phyloP scores from a whole-genome alignment of 2,329 filamentous ascomycete genomes.

The Diplodia scrobiculata region DNA sequence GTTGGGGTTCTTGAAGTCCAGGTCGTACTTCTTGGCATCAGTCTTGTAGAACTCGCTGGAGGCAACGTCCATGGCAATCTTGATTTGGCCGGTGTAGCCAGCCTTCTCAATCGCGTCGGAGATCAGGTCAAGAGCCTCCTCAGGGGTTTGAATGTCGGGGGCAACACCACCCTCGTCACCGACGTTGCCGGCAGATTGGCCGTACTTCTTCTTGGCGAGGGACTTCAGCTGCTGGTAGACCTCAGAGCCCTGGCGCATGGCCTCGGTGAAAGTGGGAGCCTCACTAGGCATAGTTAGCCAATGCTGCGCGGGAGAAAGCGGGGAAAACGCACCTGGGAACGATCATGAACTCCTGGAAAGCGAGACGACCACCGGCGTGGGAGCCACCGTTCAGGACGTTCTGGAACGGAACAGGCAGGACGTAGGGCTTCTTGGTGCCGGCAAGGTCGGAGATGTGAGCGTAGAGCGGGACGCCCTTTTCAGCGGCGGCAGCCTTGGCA shows the following conservation, averaged over 20 bases:
- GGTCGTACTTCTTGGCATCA: constrained; percentile 97
- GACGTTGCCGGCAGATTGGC: constrained; percentile 97
- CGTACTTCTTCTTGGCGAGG: constrained; percentile 99
- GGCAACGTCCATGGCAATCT: constrained; percentile 99
- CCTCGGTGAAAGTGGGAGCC: constrained; percentile 91
- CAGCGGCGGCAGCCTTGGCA: constrained; percentile 59
- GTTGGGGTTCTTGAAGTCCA: constrained; percentile 99
- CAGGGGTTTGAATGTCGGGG: constrained; percentile 94
- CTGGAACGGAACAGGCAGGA: constrained; percentile 61
- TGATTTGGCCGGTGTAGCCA: constrained; percentile 92
- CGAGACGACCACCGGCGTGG: constrained; percentile 89
- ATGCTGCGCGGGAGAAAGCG: background rate
- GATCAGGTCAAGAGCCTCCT: constrained; percentile 97
- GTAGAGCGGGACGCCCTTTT: constrained; percentile 60
- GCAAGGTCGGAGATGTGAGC: constrained; percentile 59
- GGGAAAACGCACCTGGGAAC: constrained; percentile 50
- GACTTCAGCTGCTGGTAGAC: constrained; percentile 98
- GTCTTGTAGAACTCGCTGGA: constrained; percentile 99
- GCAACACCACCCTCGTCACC: constrained; percentile 99
- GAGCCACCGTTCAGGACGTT: constrained; percentile 71
- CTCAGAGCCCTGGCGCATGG: constrained; percentile 92
- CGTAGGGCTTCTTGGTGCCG: constrained; percentile 56
- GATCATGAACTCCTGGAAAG: constrained; percentile 63
- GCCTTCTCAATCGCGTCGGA: constrained; percentile 89
- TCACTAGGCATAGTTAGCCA: constrained; percentile 53